These are phyloP conservation scores for Coelastrella sp. DNA, from an alignment of 139 green algal genomes.

Conservation along the genomic window DNA sequence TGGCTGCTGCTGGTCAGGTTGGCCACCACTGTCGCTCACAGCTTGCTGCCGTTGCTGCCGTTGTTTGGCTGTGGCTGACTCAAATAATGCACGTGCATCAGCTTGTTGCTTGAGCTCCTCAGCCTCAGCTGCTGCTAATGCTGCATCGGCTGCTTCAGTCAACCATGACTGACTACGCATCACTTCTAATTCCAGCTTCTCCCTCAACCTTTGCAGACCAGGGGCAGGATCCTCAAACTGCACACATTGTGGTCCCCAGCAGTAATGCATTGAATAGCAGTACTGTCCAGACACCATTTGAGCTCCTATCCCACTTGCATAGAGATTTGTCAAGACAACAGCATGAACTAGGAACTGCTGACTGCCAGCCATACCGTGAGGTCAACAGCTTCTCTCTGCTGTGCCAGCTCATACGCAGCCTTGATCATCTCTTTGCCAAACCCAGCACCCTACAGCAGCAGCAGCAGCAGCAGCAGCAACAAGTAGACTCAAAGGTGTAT, in stretches of 20 bases:
- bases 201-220: conserved; percentile 76
- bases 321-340: too few relatives aligned
- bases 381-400: conserved; percentile 65
- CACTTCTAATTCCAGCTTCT: conserved; percentile 76
- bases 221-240: conserved; percentile 91
- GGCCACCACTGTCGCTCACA: background rate
- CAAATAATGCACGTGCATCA: background rate
- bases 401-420: conserved; percentile 67
- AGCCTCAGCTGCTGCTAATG: conserved; percentile 38
- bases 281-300: too few relatives aligned
- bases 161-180: conserved; percentile 57
- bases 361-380: conserved; percentile 85
- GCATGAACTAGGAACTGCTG: background rate
- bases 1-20: background rate
- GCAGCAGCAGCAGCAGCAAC: background rate
- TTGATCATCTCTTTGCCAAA: conserved; percentile 66
- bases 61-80: background rate
- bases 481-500: too few relatives aligned
- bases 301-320: too few relatives aligned
- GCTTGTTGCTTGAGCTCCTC: background rate
- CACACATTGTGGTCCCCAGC: background rate
- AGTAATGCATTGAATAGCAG: background rate
- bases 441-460: background rate
- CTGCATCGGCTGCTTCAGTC: conserved; percentile 47
- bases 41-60: background rate